Percentiles rank a stretch among this genome's conserved stretches.
These are phyloP conservation scores for Rhizophagus sp. DNA, from an alignment of 192 early-diverging fungal species.

Conservation along the genomic window DNA sequence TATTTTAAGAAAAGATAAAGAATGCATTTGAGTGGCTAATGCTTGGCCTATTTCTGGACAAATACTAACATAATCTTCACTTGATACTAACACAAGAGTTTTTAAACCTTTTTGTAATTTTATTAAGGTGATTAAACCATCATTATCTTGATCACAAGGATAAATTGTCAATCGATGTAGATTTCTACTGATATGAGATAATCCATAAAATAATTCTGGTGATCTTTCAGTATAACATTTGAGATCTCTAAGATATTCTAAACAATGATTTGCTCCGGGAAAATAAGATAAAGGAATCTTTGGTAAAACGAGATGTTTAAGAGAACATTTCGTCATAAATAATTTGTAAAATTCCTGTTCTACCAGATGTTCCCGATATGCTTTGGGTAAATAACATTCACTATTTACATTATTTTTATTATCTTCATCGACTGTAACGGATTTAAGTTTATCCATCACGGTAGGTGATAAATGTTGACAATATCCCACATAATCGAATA, in stretches of 20 bases:
- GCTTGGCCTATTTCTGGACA: not conserved
- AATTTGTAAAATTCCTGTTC: conserved; percentile 20
- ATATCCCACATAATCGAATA: conserved; percentile 14
- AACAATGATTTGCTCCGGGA: not conserved
- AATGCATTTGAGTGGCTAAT: conserved; percentile 2
- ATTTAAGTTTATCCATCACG: not conserved
- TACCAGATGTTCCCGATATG: conserved; percentile 1
- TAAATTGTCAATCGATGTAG: conserved; percentile 1
- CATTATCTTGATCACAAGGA: conserved; percentile 14
- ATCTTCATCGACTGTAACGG: not conserved
- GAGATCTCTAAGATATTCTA: conserved; percentile 1
- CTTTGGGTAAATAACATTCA: not conserved
- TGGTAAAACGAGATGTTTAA: conserved; percentile 11
- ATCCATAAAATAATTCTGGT: conserved; percentile 21
- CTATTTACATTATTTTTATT: not conserved
- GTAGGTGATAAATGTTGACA: conserved; percentile 11
- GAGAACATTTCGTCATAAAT: conserved; percentile 1
- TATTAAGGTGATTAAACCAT: conserved; percentile 2
- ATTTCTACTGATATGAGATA: not conserved
- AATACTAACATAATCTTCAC: conserved; percentile 5
- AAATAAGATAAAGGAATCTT: conserved; percentile 18
- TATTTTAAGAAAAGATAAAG: conserved; percentile 4
- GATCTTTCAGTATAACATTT: conserved; percentile 13
- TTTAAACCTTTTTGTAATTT: conserved; percentile 18
- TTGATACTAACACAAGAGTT: not conserved